Evolutionary conservation across 2,329 filamentous ascomycete genomes (phyloP), one percentile per base, ranked within the genome.

Genomic region (Xylariaceae sp.): DNA sequence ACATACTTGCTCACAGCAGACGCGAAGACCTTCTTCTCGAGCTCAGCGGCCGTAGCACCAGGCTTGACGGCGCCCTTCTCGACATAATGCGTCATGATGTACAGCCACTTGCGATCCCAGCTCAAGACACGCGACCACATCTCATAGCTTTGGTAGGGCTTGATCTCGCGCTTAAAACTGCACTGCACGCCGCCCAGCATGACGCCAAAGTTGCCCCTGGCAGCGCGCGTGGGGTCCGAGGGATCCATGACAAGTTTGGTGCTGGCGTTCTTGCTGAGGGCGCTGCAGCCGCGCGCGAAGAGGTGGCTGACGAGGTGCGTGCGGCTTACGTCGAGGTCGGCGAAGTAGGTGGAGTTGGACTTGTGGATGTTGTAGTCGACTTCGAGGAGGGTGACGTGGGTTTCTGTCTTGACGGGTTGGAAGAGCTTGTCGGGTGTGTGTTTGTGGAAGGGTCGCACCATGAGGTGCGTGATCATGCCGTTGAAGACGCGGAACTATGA

Each of bases 321-420:
- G 58, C 94, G 88, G 45, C 88, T 85, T 61, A 93, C 83, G 74
- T 96, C 92, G 65, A 95, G 85, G 74, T 96, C 91, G 65, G 86
- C 79, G 72, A 96, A 96, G 78, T 95, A 96, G 35, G 92, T 96
- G 67, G 83, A 85, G 77, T 92, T 90, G 62, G 86, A 87, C 73
- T 92, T 92, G 80, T 93, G 89, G 49, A 91, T 71, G 76, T 94
- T 93, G 77, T 92, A 91, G 76, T 96, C 92, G 68, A 87, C 90
- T 75, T 96, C 91, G 66, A 89, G 81, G 56, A 89, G 75, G 0
- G 89, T 83, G 11, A 88, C 83, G 69, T 86, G 84, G 5, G 87
- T 84, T 45, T 80, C 77, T 13, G 87, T 85, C 60, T 89, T 85
- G 55, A 88, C 76, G 52, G 89, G 87, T 53, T 85, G 82, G 77